Evolutionary conservation across 352 stramenopile species (phyloP).

Genomic region (Aphanomyces euteiches): DNA sequence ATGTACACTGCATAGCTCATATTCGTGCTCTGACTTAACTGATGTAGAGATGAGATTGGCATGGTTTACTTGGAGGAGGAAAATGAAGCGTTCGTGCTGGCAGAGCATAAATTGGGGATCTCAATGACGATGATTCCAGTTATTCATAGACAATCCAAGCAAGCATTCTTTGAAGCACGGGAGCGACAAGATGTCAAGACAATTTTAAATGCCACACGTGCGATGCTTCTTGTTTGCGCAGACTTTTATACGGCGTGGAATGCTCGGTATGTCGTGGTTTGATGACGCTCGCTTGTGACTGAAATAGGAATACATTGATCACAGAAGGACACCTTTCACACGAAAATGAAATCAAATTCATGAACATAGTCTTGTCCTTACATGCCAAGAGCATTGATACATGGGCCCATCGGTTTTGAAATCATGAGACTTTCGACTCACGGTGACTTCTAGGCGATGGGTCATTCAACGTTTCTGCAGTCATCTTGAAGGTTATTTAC

Average conservation of each 20-base stretch:
- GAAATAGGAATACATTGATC: conserved; percentile 56
- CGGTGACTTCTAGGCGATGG: conserved; percentile 14
- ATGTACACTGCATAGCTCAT: conserved; percentile 43
- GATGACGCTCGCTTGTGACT: neutral
- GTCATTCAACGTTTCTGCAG: conserved; percentile 15
- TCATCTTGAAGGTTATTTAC: neutral
- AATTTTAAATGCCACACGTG: conserved; percentile 53
- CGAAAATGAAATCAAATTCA: conserved; percentile 55
- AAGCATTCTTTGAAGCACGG: conserved; percentile 6
- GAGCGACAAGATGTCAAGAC: conserved; percentile 12
- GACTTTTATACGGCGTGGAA: conserved; percentile 87
- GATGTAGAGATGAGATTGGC: conserved; percentile 68
- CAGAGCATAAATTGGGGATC: conserved; percentile 75
- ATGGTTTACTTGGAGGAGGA: conserved; percentile 55
- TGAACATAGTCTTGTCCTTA: conserved; percentile 64
- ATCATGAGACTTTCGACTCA: neutral
- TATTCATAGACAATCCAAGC: conserved; percentile 52
- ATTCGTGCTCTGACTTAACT: neutral
- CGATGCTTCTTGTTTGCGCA: conserved; percentile 66
- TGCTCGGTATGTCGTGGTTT: conserved; percentile 40
- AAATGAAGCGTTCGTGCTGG: conserved; percentile 59
- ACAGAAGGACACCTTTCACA: conserved; percentile 39
- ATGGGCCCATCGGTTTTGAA: conserved; percentile 69
- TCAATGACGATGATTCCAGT: conserved; percentile 47
- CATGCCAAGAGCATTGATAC: conserved; percentile 85